phyloP scores from a whole-genome alignment of 2,329 filamentous ascomycete species.

The Fusarium lateritium region DNA sequence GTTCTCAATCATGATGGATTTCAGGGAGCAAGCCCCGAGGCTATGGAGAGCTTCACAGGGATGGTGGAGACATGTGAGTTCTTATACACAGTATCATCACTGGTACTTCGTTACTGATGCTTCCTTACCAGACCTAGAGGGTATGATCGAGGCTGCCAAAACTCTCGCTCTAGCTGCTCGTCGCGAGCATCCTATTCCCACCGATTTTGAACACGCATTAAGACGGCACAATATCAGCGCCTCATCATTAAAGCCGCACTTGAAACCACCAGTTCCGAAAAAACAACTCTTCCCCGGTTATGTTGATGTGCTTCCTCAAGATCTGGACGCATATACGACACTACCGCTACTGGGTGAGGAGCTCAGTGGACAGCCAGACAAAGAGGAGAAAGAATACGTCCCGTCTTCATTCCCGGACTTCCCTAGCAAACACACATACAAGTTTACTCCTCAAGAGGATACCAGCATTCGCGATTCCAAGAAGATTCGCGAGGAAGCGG shows the following conservation, averaged over 20 bases:
- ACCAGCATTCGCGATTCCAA: conserved; percentile 65
- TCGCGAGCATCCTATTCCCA: conserved; percentile 67
- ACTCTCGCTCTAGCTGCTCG: conserved; percentile 64
- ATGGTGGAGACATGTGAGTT: conserved; percentile 71
- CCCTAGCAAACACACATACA: conserved; percentile 76
- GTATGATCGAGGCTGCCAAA: conserved; percentile 65
- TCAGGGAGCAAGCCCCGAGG: conserved; percentile 66
- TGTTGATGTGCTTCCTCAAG: conserved; percentile 55
- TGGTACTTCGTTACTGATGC: conserved; percentile 17
- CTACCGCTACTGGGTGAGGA: conserved; percentile 67
- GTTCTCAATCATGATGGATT: conserved; percentile 73
- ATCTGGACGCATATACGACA: conserved; percentile 59
- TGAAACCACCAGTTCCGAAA: conserved; percentile 66
- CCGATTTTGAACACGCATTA: conserved; percentile 70
- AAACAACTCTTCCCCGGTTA: conserved; percentile 57
- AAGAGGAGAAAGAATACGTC: conserved; percentile 69
- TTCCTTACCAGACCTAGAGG: conserved; percentile 61
- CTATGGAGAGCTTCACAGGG: conserved; percentile 70
- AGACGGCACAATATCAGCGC: conserved; percentile 66
- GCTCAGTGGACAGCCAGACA: conserved; percentile 71
- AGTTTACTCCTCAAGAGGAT: conserved; percentile 69
- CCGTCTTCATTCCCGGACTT: conserved; percentile 72
- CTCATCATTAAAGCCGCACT: conserved; percentile 68
- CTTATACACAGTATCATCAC: too few species aligned
- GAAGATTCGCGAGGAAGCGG: conserved; percentile 72